These are phyloP conservation scores for Plantago coronopus DNA, from an alignment of 305 asterid genomes.

Conservation along the genomic window DNA sequence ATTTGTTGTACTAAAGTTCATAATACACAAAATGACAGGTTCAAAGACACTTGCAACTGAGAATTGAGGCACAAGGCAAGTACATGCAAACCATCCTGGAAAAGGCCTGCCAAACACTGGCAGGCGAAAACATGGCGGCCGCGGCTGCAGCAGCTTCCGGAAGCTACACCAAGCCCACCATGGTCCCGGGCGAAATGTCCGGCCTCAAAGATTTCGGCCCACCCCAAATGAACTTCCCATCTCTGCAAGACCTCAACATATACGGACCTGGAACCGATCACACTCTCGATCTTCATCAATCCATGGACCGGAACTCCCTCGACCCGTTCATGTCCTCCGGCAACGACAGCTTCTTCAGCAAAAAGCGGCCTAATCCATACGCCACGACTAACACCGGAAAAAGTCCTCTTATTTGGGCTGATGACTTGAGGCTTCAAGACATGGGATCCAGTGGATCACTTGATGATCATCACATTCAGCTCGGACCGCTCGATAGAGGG, in stretches of 20 bases:
- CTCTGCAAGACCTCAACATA: conserved; percentile 86
- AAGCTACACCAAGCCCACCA: conserved; percentile 34
- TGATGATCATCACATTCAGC: conserved; percentile 43
- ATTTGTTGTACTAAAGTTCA: too few species aligned
- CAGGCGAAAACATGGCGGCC: conserved; percentile 38
- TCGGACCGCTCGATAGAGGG: conserved; percentile 6
- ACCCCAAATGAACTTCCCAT: conserved; percentile 42
- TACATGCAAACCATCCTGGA: conserved; percentile 95
- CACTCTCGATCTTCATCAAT: conserved; percentile 52
- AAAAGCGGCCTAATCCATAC: conserved; percentile 60
- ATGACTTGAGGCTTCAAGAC: conserved; percentile 65
- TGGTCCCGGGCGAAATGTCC: conserved; percentile 23
- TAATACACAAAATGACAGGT: conserved; percentile 35
- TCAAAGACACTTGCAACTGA: conserved; percentile 87
- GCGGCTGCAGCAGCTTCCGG: conserved; percentile 7
- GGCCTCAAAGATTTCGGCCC: conserved; percentile 52
- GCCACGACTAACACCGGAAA: conserved; percentile 38
- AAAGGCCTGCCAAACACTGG: conserved; percentile 71
- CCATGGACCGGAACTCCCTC: conserved; percentile 23
- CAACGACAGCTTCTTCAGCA: conserved; percentile 38
- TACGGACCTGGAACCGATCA: conserved; percentile 44
- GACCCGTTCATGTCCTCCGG: conserved; percentile 33
- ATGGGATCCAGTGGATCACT: conserved; percentile 39
- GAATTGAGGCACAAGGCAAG: conserved; percentile 97
- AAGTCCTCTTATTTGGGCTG: conserved; percentile 70